Conservation (phyloP, 495 filamentous ascomycete genomes). For the Oleoguttula mirabilis region DNA sequence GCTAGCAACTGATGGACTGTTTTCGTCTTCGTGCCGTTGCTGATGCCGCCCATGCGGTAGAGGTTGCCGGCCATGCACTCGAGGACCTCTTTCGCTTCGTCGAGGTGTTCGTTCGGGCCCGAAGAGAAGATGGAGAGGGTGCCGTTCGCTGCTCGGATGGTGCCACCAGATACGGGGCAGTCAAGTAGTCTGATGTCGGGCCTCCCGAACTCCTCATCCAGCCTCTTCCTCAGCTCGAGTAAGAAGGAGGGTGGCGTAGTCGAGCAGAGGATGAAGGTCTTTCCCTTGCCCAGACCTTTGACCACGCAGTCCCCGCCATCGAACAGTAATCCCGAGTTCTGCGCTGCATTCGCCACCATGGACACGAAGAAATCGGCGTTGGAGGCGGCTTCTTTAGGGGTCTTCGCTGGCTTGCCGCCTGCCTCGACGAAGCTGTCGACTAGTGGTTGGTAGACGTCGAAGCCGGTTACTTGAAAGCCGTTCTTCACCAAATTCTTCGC, state of each 20-base stretch:
- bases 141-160: conserved; percentile 57
- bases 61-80: conserved; percentile 55
- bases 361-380: conserved; percentile 52
- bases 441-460: conserved; percentile 62
- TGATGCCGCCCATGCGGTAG: conserved; percentile 64
- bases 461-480: conserved; percentile 58
- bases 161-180: conserved; percentile 67
- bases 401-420: conserved; percentile 49
- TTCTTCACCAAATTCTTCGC: conserved; percentile 62
- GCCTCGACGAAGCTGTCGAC: conserved; percentile 56
- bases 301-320: conserved; percentile 45
- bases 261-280: conserved; percentile 58
- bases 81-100: conserved; percentile 48
- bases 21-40: conserved; percentile 76
- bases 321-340: conserved; percentile 56
- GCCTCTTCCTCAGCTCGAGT: conserved; percentile 43
- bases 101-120: conserved; percentile 44
- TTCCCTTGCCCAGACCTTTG: conserved; percentile 29
- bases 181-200: conserved; percentile 60
- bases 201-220: conserved; percentile 40
- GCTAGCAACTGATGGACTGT: conserved; percentile 77
- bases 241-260: conserved; percentile 61
- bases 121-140: conserved; percentile 74
- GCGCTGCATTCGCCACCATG: conserved; percentile 69
- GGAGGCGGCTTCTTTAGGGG: conserved; percentile 51